Percentiles rank a stretch among this genome's conserved stretches.
phyloP scores from a whole-genome alignment of 78 protist genomes.

The Dictyostelium discoideum region dicty_2.7 NC_007090.3:3964501-3965000 shows the following conservation, averaged over 20 bases:
- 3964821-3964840: slow-evolving; percentile 42
- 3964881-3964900: slow-evolving; percentile 70
- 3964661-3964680: slow-evolving; percentile 2
- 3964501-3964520: slow-evolving; percentile 65
- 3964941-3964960: slow-evolving; percentile 56
- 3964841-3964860: slow-evolving; percentile 75
- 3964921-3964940: slow-evolving; percentile 4
- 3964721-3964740: slow-evolving; percentile 3
- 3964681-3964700: slow-evolving; percentile 58
- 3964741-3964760: slow-evolving; percentile 70
- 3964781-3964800: slow-evolving; percentile 42
- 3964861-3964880: slow-evolving; percentile 50
- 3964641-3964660: slow-evolving; percentile 16
- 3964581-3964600: slow-evolving; percentile 75
- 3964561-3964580: slow-evolving; percentile 57
- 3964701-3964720: slow-evolving; percentile 70
- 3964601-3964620: slow-evolving; percentile 52
- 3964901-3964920: slow-evolving; percentile 57
- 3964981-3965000: slow-evolving; percentile 47
- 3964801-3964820: slow-evolving; percentile 20
- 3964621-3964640: slow-evolving; percentile 50
- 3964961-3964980: slow-evolving; percentile 53
- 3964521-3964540: slow-evolving; percentile 24
- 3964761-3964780: slow-evolving; percentile 25
- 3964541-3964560: slow-evolving; percentile 47